Percentiles rank a stretch among this genome's conserved stretches.
Evolutionary conservation across 169 alveolate genomes (phyloP).

Genomic region (Plasmodium gonderi): DNA sequence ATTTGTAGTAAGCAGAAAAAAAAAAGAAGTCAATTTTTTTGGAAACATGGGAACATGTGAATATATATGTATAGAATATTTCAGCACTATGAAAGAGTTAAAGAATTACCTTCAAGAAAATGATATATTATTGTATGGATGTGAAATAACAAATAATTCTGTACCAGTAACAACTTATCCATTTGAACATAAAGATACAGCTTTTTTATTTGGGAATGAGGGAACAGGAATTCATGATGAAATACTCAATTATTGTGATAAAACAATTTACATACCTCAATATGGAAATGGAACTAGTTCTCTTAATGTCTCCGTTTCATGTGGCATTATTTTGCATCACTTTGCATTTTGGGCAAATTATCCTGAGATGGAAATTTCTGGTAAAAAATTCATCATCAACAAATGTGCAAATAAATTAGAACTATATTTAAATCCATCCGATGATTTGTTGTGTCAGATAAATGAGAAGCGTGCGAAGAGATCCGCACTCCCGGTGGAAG

Average conservation of each 20-base stretch:
- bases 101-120: conserved; percentile 75
- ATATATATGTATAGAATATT: conserved; percentile 68
- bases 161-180: conserved; percentile 81
- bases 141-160: conserved; percentile 87
- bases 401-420: conserved; percentile 36
- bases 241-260: conserved; percentile 89
- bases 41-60: conserved; percentile 81
- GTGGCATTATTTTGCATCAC: conserved; percentile 91
- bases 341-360: conserved; percentile 84
- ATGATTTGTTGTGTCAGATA: conserved; percentile 15
- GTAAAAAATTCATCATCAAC: conserved; percentile 43
- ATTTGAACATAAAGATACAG: conserved; percentile 87
- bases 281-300: conserved; percentile 91
- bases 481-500: neutral
- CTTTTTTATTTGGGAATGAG: conserved; percentile 93
- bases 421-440: conserved; percentile 46
- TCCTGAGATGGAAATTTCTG: conserved; percentile 7
- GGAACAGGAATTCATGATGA: conserved; percentile 91
- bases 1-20: conserved; percentile 77
- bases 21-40: conserved; percentile 72
- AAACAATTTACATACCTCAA: conserved; percentile 91
- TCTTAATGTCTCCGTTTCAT: conserved; percentile 92
- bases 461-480: neutral
- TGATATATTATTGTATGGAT: conserved; percentile 86
- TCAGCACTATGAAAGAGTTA: conserved; percentile 59